A percentile compares a stretch with the other conserved stretches of the same genome.
Conservation (phyloP, 2,329 filamentous ascomycete genomes). For the Pseudogymnoascus sp. region DNA sequence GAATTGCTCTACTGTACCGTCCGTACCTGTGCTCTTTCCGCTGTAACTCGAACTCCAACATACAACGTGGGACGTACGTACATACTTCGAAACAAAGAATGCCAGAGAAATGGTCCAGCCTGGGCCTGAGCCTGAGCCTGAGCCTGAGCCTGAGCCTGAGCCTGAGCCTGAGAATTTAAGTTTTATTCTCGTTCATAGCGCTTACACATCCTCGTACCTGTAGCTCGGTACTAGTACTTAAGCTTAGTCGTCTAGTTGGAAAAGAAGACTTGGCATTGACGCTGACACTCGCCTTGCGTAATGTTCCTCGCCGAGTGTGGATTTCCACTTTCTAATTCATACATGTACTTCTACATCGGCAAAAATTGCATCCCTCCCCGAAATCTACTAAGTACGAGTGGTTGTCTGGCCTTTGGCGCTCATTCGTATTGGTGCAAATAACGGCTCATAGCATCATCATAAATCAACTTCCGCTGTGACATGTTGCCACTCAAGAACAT, state of each 20-base stretch:
- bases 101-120: not conserved
- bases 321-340: not conserved
- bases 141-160: not conserved
- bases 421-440: not conserved
- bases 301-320: not conserved
- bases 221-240: not conserved
- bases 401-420: constrained; percentile 5
- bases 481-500: constrained; percentile 4
- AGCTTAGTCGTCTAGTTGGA: not conserved
- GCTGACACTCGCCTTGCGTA: not conserved
- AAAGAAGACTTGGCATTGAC: not conserved
- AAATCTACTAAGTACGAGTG: not conserved
- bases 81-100: not conserved
- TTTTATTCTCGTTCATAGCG: not conserved
- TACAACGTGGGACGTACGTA: not conserved
- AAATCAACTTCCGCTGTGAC: not conserved
- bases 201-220: constrained; percentile 3
- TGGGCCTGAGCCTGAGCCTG: not conserved
- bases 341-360: not conserved
- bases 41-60: not conserved
- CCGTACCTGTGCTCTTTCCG: not conserved
- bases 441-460: not conserved
- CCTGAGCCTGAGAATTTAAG: not conserved
- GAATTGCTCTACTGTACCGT: not conserved
- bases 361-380: not conserved